Conservation (phyloP, 2,329 filamentous ascomycete species). For the Nemania abortiva region DNA sequence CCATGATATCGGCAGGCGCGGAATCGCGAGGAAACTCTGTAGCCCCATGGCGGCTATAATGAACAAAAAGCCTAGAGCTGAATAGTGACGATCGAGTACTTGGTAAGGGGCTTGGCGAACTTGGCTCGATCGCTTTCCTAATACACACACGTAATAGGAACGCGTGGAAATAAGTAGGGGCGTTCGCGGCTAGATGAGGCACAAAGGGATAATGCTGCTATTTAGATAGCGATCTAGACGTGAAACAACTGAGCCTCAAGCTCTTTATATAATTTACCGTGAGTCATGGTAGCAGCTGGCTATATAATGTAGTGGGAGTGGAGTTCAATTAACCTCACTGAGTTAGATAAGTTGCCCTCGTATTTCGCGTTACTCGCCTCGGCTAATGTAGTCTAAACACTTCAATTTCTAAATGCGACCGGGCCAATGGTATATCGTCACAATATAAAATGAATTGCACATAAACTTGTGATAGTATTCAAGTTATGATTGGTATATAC, state of each 20-base stretch:
- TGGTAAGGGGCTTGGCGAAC: slow-evolving; percentile 2
- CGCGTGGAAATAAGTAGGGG: background rate
- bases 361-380: slow-evolving; percentile 18
- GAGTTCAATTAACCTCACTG: slow-evolving; percentile 13
- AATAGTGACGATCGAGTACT: background rate
- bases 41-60: background rate
- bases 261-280: background rate
- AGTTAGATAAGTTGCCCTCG: slow-evolving; percentile 2
- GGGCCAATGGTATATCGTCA: background rate
- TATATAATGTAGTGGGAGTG: background rate
- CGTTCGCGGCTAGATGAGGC: background rate
- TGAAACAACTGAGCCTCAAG: background rate
- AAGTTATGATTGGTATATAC: slow-evolving; percentile 30
- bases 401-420: background rate
- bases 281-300: slow-evolving; percentile 2
- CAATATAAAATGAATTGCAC: slow-evolving; percentile 3
- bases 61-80: background rate
- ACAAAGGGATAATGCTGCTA: background rate
- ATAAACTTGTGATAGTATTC: slow-evolving; percentile 3
- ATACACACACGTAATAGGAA: background rate
- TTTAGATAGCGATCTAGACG: background rate
- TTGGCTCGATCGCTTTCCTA: background rate
- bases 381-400: background rate
- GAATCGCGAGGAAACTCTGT: slow-evolving; percentile 7
- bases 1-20: slow-evolving; percentile 16